Conservation (phyloP, 2,329 filamentous ascomycete genomes). For the Tolypocladium tropicale region DNA sequence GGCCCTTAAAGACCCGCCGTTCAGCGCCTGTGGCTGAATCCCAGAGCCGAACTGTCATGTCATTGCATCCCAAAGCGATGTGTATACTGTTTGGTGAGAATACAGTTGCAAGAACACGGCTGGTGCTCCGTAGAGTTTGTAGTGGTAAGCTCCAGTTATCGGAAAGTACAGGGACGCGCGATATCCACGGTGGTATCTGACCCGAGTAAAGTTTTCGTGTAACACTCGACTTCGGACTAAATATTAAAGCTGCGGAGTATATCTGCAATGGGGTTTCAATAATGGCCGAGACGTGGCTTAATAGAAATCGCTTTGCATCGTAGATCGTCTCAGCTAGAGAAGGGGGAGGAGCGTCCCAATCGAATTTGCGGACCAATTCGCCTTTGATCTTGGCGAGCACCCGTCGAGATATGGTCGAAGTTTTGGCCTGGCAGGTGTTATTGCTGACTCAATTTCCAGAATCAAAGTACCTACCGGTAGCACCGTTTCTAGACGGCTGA, state of each 20-base stretch:
- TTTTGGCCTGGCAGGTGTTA: too few species aligned
- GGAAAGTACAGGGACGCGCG: neutral
- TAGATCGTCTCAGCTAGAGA: neutral
- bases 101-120: too few species aligned
- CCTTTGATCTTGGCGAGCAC: too few species aligned
- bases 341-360: too few species aligned
- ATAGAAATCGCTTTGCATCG: neutral
- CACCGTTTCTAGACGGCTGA: neutral
- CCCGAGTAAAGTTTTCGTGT: neutral
- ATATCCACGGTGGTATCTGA: neutral
- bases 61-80: too few species aligned
- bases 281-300: neutral
- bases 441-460: too few species aligned
- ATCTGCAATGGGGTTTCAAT: neutral
- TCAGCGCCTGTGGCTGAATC: neutral
- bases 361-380: too few species aligned
- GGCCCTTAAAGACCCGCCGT: neutral
- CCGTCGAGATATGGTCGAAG: too few species aligned
- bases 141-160: neutral
- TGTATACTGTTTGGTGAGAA: too few species aligned
- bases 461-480: neutral
- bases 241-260: neutral
- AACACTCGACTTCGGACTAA: neutral
- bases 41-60: too few species aligned
- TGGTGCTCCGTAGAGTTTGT: too few species aligned